phyloP scores from a whole-genome alignment of 2,329 filamentous ascomycete species.

The Talaromyces sp. region DNA sequence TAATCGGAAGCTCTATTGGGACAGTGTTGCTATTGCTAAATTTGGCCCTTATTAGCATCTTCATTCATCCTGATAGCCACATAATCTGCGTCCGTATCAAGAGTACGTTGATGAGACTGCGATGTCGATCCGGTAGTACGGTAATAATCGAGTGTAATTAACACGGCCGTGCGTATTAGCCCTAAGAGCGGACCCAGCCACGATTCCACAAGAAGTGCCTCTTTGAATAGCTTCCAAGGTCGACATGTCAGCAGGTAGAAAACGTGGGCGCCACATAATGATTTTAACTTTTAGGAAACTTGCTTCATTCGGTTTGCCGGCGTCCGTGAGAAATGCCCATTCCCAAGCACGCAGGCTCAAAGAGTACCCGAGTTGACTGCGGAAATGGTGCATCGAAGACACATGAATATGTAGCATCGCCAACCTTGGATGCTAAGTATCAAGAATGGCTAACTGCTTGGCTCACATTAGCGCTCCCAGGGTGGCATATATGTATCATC shows the following conservation, averaged over 20 bases:
- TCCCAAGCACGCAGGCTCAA: not conserved
- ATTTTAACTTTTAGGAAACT: not conserved
- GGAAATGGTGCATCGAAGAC: not conserved
- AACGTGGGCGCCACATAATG: not conserved
- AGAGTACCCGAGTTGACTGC: not conserved
- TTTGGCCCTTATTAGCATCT: not conserved
- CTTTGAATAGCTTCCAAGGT: not conserved
- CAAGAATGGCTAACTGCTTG: not conserved
- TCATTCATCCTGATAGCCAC: not conserved
- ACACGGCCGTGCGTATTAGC: not conserved
- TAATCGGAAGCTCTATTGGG: not conserved
- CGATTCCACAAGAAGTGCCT: not conserved
- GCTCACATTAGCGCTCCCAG: not conserved
- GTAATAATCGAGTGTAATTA: not conserved
- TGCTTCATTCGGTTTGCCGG: not conserved
- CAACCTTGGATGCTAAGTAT: not conserved
- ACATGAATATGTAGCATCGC: too few species aligned
- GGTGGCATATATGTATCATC: not conserved
- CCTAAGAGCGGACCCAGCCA: constrained; percentile 4
- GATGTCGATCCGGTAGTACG: not conserved
- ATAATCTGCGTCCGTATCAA: not conserved
- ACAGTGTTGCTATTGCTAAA: not conserved
- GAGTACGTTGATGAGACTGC: not conserved
- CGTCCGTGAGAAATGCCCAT: not conserved
- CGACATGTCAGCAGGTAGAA: too few species aligned